Evolutionary conservation across 2,329 filamentous ascomycete genomes (phyloP), one percentile per base, ranked within the genome.

Genomic region (Blastomyces parvus): DNA sequence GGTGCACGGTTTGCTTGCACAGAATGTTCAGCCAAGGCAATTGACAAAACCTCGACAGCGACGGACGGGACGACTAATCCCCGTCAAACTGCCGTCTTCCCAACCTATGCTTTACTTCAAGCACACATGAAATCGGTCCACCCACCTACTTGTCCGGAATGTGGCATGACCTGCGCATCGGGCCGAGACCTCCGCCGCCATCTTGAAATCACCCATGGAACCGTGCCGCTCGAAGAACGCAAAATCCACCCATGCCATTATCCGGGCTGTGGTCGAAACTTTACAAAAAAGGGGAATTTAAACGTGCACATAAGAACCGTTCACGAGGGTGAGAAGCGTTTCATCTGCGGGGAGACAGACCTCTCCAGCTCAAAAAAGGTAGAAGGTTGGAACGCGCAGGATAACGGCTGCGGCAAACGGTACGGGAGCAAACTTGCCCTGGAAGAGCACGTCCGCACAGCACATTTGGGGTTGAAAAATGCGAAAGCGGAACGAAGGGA

Each of bases 241-340:
- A 88, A 86, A 74, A 84, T 81, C 0, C 84, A 88, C 60, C 73
- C 78, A 0, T 96, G 93, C 72, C 82, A 85, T 0, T 82, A 86
- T 70, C 76, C 81, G 0, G 87, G 83, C 27, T 97, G 92, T 74
- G 80, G 78, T 62, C 90, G 89, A 71, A 84, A 81, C 62, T 97
- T 97, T 75, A 92, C 90, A 22, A 89, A 88, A 71, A 86, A 84
- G 65, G 88, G 88, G n/a, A 97, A 96, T 69, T 81, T 96, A 60
- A 89, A 87, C 19, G 84, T 87, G 0, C 93, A 97, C 72, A 80
- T 93, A 62, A 86, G 88, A 63, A 87, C 84, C 13, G 86, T 88
- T 0, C 93, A 97, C 72, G 83, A 91, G 67, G 88, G 90, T 22
- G 79, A 86, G 67, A 82, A 80, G 64, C 86, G 86, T 11, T 97